These are phyloP conservation scores for Vigna reflexopilosa DNA, from an alignment of 306 rosid species.

Conservation along the genomic window DNA sequence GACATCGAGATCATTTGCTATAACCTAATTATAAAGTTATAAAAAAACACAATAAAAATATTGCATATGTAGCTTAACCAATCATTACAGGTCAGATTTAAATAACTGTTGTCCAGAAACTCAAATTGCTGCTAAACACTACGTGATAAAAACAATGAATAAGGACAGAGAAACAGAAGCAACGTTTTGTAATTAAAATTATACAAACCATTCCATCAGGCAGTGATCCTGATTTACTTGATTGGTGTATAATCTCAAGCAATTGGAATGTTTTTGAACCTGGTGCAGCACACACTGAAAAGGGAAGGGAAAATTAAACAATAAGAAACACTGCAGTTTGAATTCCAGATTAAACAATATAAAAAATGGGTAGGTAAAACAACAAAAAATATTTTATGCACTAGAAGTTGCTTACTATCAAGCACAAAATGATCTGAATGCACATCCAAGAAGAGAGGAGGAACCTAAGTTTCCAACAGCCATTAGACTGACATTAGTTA, in stretches of 20 bases:
- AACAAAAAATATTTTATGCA: slow-evolving; percentile 37
- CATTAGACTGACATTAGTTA: slow-evolving; percentile 27
- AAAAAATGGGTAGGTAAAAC: slow-evolving; percentile 10
- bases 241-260: slow-evolving; percentile 87
- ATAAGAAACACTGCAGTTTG: slow-evolving; percentile 37
- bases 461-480: slow-evolving; percentile 69
- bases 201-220: slow-evolving; percentile 91
- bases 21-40: slow-evolving; percentile 55
- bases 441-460: slow-evolving; percentile 96
- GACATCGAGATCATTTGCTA: slow-evolving; percentile 97
- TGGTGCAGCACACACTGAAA: slow-evolving; percentile 99
- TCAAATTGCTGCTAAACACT: slow-evolving; percentile 31
- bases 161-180: slow-evolving; percentile 25
- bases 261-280: slow-evolving; percentile 98
- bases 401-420: slow-evolving; percentile 79
- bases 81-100: slow-evolving; percentile 11
- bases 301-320: slow-evolving; percentile 18
- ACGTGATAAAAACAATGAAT: slow-evolving; percentile 20
- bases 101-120: slow-evolving; percentile 23
- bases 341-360: slow-evolving; percentile 34
- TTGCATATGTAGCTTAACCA: slow-evolving; percentile 34
- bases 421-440: slow-evolving; percentile 84
- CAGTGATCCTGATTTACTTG: slow-evolving; percentile 73
- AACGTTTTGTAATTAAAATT: slow-evolving; percentile 23
- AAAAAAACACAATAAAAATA: background rate